These are phyloP conservation scores for Pilobolus umbonatus DNA, from an alignment of 192 early-diverging fungal genomes.

Conservation along the genomic window DNA sequence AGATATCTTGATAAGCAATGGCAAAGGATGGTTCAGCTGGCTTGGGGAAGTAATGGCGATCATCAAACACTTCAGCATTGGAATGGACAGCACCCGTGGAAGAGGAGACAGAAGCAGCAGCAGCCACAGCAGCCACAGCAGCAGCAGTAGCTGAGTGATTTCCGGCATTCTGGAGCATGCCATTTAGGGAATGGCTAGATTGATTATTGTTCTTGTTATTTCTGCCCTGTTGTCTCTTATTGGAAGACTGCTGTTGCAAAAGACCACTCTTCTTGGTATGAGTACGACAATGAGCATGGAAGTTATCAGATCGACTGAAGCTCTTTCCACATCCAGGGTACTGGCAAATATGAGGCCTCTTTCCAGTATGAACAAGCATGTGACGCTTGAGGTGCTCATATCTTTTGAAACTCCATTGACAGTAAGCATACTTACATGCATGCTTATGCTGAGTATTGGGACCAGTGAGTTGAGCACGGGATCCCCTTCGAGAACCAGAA, in stretches of 20 bases:
- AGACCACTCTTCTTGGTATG: slow-evolving; percentile 62
- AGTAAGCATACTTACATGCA: slow-evolving; percentile 41
- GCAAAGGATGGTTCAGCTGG: slow-evolving; percentile 12
- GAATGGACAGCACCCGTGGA: not conserved
- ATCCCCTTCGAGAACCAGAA: not conserved
- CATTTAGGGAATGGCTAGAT: not conserved
- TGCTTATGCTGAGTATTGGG: slow-evolving; percentile 34
- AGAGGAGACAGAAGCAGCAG: slow-evolving; percentile 2
- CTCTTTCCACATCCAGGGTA: slow-evolving; percentile 71
- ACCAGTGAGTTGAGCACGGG: slow-evolving; percentile 15
- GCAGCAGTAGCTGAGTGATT: not conserved
- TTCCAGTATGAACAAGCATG: slow-evolving; percentile 73
- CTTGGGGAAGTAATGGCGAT: not conserved
- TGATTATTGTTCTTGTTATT: no score
- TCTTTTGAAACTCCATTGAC: slow-evolving; percentile 66
- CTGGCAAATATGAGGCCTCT: slow-evolving; percentile 64
- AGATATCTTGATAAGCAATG: slow-evolving; percentile 12
- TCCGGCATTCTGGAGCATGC: not conserved
- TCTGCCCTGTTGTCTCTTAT: slow-evolving; percentile 11
- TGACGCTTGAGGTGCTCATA: slow-evolving; percentile 81
- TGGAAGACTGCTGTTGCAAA: slow-evolving; percentile 30
- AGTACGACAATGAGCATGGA: slow-evolving; percentile 68
- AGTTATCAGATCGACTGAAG: slow-evolving; percentile 76
- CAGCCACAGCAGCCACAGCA: not conserved
- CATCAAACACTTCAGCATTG: slow-evolving; percentile 3